A percentile compares a stretch with the other conserved stretches of the same genome.
These are phyloP conservation scores for Rhododendron williamsianum DNA, from an alignment of 148 eudicot genomes.

Conservation along the genomic window DNA sequence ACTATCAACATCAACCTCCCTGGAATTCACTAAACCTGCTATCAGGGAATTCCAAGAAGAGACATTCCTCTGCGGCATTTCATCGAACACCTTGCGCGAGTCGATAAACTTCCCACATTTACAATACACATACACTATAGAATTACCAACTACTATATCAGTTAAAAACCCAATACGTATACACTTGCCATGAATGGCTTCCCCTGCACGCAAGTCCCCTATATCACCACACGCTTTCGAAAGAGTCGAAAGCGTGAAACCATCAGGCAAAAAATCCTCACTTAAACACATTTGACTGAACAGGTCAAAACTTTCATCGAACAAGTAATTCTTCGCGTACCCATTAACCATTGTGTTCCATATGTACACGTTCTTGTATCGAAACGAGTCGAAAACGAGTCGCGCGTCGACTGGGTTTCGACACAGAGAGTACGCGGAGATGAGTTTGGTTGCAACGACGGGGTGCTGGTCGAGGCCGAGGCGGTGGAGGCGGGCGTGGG, in stretches of 20 bases:
- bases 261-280: conserved; percentile 19
- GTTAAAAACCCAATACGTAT: conserved; percentile 17
- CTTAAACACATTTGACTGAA: conserved; percentile 29
- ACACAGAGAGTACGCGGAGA: conserved; percentile 25
- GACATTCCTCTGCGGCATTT: conserved; percentile 36
- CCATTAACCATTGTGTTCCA: conserved; percentile 38
- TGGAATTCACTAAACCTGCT: conserved; percentile 8
- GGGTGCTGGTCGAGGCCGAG: conserved; percentile 28
- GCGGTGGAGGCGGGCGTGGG: conserved; percentile 26
- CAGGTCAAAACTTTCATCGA: conserved; percentile 20
- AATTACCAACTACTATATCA: conserved; percentile 23
- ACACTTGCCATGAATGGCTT: conserved; percentile 14
- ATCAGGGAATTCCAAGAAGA: conserved; percentile 39
- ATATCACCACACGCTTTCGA: conserved; percentile 25
- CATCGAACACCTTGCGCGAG: conserved; percentile 32
- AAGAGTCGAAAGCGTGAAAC: conserved; percentile 31
- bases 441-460: conserved; percentile 32
- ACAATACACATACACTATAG: conserved; percentile 33
- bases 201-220: conserved; percentile 17
- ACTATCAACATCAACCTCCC: neutral
- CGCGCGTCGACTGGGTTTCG: conserved; percentile 8
- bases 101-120: conserved; percentile 21
- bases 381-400: conserved; percentile 24
- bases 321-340: conserved; percentile 20
- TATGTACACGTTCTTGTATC: conserved; percentile 23